Conservation (phyloP, 2,329 filamentous ascomycete genomes). For the Talaromyces albobiverticillius region DNA sequence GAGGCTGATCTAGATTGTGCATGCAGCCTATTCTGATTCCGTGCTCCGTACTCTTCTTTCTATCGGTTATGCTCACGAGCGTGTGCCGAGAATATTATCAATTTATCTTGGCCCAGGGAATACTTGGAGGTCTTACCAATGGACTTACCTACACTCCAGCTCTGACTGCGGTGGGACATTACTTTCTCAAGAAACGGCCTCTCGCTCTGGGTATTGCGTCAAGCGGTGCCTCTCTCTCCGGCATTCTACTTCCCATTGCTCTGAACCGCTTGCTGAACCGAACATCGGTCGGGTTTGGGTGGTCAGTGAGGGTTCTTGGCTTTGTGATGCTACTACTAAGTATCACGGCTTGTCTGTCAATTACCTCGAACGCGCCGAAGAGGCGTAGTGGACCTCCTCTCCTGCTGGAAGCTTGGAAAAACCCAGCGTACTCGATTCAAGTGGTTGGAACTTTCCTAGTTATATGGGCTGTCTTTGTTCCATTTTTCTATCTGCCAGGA, state of each 20-base stretch:
- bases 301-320: conserved; percentile 51
- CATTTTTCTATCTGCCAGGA: conserved; percentile 30
- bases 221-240: conserved; percentile 50
- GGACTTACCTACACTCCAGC: conserved; percentile 45
- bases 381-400: conserved; percentile 30
- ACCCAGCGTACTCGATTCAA: conserved; percentile 20
- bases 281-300: conserved; percentile 44
- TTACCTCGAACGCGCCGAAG: conserved; percentile 23
- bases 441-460: conserved; percentile 22
- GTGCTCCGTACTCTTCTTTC: conserved; percentile 20
- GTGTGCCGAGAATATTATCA: conserved; percentile 51
- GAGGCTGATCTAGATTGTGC: conserved; percentile 20
- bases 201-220: conserved; percentile 46
- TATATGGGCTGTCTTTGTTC: conserved; percentile 27
- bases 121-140: conserved; percentile 37
- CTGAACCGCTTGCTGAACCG: conserved; percentile 49
- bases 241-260: conserved; percentile 48
- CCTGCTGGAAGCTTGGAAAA: conserved; percentile 21
- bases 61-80: conserved; percentile 27
- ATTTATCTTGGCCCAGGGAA: conserved; percentile 44
- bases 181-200: conserved; percentile 47
- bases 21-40: conserved; percentile 37
- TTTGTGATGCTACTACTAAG: conserved; percentile 49
- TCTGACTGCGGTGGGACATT: conserved; percentile 44
- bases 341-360: conserved; percentile 34